A percentile compares a stretch with the other conserved stretches of the same genome.
Conservation (phyloP, 495 filamentous ascomycete species). For the Talaromyces trachyspermus region DNA sequence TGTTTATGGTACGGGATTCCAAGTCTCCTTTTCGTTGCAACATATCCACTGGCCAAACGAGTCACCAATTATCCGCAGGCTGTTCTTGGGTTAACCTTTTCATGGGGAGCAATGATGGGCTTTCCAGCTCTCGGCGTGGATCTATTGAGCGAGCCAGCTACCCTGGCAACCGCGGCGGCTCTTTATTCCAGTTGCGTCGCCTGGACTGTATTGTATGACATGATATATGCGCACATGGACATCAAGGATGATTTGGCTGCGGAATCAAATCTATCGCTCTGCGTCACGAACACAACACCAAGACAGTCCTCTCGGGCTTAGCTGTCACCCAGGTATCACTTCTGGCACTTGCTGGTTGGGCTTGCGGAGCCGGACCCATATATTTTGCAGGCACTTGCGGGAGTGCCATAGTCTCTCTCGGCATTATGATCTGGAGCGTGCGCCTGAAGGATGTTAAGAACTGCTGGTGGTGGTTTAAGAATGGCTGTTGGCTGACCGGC, state of each 20-base stretch:
- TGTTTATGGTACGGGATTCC: slow-evolving; percentile 88
- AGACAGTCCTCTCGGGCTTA: slow-evolving; percentile 70
- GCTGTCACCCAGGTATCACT: slow-evolving; percentile 71
- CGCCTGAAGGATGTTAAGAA: slow-evolving; percentile 74
- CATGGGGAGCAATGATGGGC: slow-evolving; percentile 95
- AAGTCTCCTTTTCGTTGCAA: slow-evolving; percentile 69
- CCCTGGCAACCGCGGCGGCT: slow-evolving; percentile 58
- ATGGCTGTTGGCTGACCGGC: slow-evolving; percentile 62
- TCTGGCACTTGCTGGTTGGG: slow-evolving; percentile 66
- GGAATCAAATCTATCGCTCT: slow-evolving; percentile 95
- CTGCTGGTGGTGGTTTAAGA: slow-evolving; percentile 97
- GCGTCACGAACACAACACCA: slow-evolving; percentile 81
- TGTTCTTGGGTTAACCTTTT: slow-evolving; percentile 87
- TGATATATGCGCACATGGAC: slow-evolving; percentile 99
- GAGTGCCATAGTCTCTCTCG: slow-evolving; percentile 66
- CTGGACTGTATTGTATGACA: slow-evolving; percentile 96
- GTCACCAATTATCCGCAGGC: slow-evolving; percentile 92
- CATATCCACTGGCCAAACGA: slow-evolving; percentile 88
- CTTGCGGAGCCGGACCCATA: slow-evolving; percentile 68
- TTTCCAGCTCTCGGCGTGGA: slow-evolving; percentile 89
- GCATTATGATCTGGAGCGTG: slow-evolving; percentile 83
- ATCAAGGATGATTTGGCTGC: slow-evolving; percentile 88
- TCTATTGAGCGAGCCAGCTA: slow-evolving; percentile 55
- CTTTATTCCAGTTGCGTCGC: slow-evolving; percentile 82
- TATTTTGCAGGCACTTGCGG: slow-evolving; percentile 85